Conservation (phyloP, 78 protist species). For the Creolimax fragrantissima region DNA sequence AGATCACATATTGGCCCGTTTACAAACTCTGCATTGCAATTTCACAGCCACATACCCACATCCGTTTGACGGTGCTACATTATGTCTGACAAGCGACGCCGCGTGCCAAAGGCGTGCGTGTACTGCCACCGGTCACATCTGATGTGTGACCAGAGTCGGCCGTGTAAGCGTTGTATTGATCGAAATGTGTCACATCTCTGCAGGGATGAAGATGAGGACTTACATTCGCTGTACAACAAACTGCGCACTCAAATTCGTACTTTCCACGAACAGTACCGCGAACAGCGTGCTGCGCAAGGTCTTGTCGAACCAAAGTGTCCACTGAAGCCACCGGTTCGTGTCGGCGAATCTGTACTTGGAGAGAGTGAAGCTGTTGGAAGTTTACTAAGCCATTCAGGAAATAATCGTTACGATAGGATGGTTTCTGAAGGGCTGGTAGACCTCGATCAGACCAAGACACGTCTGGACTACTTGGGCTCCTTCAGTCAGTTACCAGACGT, state of each 20-base stretch:
- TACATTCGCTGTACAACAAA: conserved; percentile 4
- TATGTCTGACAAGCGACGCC: conserved; percentile 6
- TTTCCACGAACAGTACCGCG: neutral
- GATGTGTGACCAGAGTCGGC: conserved; percentile 1
- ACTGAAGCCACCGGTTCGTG: neutral
- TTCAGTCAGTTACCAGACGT: neutral
- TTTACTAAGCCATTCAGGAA: neutral
- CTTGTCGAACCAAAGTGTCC: neutral
- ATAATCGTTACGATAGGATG: neutral
- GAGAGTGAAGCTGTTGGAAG: neutral
- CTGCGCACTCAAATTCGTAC: neutral
- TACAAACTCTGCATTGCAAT: too few relatives aligned
- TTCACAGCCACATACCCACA: too few relatives aligned
- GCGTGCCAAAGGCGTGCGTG: conserved; percentile 20
- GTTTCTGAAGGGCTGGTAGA: neutral
- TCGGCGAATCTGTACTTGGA: neutral
- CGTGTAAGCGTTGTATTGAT: conserved; percentile 6
- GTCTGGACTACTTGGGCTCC: neutral
- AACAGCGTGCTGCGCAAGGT: neutral
- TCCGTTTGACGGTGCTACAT: too few relatives aligned
- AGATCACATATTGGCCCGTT: too few relatives aligned
- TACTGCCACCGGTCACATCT: conserved; percentile 25
- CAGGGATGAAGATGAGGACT: conserved; percentile 24
- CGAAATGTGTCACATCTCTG: conserved; percentile 21
- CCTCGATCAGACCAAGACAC: neutral